Percentiles rank a stretch among this genome's conserved stretches.
phyloP scores from a whole-genome alignment of 1,284 basidiomycete species.

The Ceraceosorus guamensis region DNA sequence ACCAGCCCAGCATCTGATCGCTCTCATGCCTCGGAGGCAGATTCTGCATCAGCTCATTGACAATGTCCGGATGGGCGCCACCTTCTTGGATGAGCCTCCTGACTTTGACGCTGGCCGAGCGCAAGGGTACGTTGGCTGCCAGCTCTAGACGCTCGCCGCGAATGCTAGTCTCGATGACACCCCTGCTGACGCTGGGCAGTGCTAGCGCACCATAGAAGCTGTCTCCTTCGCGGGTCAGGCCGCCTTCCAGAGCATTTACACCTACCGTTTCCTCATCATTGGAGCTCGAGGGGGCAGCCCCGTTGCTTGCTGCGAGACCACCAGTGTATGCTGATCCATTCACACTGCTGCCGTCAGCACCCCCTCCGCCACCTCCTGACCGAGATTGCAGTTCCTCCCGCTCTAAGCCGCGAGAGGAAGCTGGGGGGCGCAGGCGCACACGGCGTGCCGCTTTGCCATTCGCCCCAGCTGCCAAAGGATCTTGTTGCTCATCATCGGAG shows the following conservation, averaged over 20 bases:
- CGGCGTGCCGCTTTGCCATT: too few relatives aligned
- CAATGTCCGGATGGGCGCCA: conserved; percentile 34
- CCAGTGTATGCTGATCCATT: conserved; percentile 1
- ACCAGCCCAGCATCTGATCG: conserved; percentile 36
- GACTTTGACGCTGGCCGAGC: conserved; percentile 39
- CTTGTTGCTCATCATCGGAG: neutral
- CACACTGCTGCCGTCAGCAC: conserved; percentile 6
- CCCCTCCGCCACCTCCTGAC: conserved; percentile 1
- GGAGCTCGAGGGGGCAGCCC: conserved; percentile 5
- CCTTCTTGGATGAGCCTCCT: conserved; percentile 40
- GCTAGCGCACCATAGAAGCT: conserved; percentile 43
- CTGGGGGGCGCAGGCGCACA: neutral
- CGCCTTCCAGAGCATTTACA: conserved; percentile 28
- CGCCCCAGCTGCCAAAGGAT: too few relatives aligned
- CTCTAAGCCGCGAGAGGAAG: conserved; percentile 23
- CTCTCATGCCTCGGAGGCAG: conserved; percentile 29
- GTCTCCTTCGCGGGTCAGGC: conserved; percentile 36
- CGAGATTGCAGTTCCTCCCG: conserved; percentile 37
- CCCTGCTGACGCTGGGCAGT: conserved; percentile 37
- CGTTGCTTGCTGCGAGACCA: conserved; percentile 19
- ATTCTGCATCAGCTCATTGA: conserved; percentile 34
- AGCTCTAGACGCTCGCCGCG: conserved; percentile 42
- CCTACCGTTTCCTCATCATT: neutral
- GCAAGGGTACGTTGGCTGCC: conserved; percentile 35
- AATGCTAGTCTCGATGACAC: conserved; percentile 39